A percentile compares a stretch with the other conserved stretches of the same genome.
Conservation (phyloP, 2,329 filamentous ascomycete genomes). For the Ceratocystis variospora region DNA sequence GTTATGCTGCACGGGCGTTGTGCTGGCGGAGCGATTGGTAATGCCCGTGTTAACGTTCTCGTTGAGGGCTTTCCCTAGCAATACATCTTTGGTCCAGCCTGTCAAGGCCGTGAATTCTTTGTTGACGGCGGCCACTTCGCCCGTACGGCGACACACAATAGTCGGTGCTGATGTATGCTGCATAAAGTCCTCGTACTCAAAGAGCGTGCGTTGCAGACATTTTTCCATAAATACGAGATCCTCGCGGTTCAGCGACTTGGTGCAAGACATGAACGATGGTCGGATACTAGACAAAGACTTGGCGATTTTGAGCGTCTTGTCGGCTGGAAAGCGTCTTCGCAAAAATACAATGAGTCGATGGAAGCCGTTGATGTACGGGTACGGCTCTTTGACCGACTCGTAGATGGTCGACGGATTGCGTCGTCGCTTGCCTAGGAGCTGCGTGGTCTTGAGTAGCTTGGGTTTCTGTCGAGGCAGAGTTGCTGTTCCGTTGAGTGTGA, state of each 20-base stretch:
- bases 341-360: constrained; percentile 75
- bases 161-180: constrained; percentile 79
- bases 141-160: constrained; percentile 79
- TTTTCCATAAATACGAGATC: constrained; percentile 97
- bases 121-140: constrained; percentile 87
- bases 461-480: constrained; percentile 30
- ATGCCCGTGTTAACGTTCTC: constrained; percentile 67
- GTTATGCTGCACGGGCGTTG: constrained; percentile 34
- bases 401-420: constrained; percentile 77
- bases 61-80: constrained; percentile 78
- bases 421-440: constrained; percentile 43
- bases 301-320: constrained; percentile 68
- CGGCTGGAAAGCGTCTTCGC: constrained; percentile 60
- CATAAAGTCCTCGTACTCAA: constrained; percentile 88
- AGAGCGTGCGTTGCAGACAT: constrained; percentile 81
- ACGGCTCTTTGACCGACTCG: constrained; percentile 76
- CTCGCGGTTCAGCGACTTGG: constrained; percentile 71
- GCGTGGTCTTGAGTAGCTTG: constrained; percentile 25
- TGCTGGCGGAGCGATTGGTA: constrained; percentile 33
- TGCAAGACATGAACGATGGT: constrained; percentile 85
- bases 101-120: constrained; percentile 95
- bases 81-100: constrained; percentile 80
- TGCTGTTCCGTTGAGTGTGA: constrained; percentile 21
- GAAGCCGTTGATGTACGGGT: constrained; percentile 80
- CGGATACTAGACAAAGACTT: constrained; percentile 80